These are phyloP conservation scores for Geosmithia putterillii DNA, from an alignment of 2,329 filamentous ascomycete genomes.

Conservation along the genomic window DNA sequence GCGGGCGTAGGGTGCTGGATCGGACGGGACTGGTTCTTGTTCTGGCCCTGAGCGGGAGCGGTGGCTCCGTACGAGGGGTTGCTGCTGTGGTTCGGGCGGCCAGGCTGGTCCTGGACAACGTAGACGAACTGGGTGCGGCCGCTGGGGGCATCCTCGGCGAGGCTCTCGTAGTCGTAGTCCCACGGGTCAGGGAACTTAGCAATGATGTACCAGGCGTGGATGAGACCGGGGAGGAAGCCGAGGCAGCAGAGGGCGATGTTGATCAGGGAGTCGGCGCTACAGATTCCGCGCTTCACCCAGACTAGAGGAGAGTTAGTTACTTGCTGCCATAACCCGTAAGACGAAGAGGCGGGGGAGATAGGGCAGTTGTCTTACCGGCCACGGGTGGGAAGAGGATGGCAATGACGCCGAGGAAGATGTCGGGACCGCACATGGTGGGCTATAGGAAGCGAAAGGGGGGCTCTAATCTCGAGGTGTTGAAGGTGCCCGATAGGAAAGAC, in stretches of 20 bases:
- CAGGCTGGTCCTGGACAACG: constrained; percentile 9
- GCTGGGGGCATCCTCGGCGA: constrained; percentile 43
- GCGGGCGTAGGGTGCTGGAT: constrained; percentile 20
- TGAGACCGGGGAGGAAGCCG: constrained; percentile 71
- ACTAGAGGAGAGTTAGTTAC: constrained; percentile 38
- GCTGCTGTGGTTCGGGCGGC: constrained; percentile 11
- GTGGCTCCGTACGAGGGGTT: constrained; percentile 30
- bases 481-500: neutral
- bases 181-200: constrained; percentile 77
- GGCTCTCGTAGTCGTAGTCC: constrained; percentile 55
- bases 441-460: neutral
- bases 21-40: constrained; percentile 15
- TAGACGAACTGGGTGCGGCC: constrained; percentile 13
- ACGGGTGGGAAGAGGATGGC: constrained; percentile 55
- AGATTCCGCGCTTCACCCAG: constrained; percentile 94
- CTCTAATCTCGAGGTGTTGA: no score
- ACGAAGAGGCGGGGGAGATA: neutral
- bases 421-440: constrained; percentile 41
- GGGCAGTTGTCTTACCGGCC: constrained; percentile 34
- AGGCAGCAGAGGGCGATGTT: constrained; percentile 83
- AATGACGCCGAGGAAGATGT: constrained; percentile 51
- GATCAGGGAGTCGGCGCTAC: constrained; percentile 83
- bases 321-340: neutral
- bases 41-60: constrained; percentile 4
- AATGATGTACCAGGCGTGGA: constrained; percentile 98